Percentiles rank a stretch among this genome's conserved stretches.
Conservation (phyloP, 2,329 filamentous ascomycete genomes). For the Phaeosphaeria sp. region DNA sequence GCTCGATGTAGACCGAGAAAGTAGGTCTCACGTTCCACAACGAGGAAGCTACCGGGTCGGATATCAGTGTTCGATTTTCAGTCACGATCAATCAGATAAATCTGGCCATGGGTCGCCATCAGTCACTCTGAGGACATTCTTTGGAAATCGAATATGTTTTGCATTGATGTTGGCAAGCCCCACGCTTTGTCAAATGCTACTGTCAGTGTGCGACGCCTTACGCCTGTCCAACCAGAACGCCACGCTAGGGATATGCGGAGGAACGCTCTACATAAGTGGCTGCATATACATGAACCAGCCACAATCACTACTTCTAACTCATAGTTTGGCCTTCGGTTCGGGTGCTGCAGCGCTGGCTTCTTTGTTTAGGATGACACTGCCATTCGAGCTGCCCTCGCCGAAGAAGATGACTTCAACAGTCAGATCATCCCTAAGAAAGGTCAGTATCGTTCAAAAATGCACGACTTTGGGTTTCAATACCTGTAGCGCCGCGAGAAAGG, state of each 20-base stretch:
- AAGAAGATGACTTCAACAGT: constrained; percentile 99
- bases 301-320: not conserved
- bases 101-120: not conserved
- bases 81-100: not conserved
- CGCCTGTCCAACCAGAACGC: constrained; percentile 13
- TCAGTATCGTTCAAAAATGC: not conserved
- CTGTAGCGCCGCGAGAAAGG: constrained; percentile 92
- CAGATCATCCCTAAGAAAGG: constrained; percentile 76
- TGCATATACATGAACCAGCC: not conserved
- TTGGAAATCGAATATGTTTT: not conserved
- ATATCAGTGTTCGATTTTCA: too few relatives aligned
- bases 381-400: constrained; percentile 77
- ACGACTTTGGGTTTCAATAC: constrained; percentile 56
- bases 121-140: not conserved
- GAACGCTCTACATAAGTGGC: constrained; percentile 1
- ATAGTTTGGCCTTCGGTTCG: constrained; percentile 58
- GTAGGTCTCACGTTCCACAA: too few relatives aligned
- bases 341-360: constrained; percentile 76
- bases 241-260: constrained; percentile 5
- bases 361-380: constrained; percentile 81
- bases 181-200: not conserved
- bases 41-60: too few relatives aligned
- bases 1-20: too few relatives aligned
- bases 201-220: constrained; percentile 9
- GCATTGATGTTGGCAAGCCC: not conserved